Conservation (phyloP, 768 basidiomycete species). For the Leucosporidium creatinivorum region DNA sequence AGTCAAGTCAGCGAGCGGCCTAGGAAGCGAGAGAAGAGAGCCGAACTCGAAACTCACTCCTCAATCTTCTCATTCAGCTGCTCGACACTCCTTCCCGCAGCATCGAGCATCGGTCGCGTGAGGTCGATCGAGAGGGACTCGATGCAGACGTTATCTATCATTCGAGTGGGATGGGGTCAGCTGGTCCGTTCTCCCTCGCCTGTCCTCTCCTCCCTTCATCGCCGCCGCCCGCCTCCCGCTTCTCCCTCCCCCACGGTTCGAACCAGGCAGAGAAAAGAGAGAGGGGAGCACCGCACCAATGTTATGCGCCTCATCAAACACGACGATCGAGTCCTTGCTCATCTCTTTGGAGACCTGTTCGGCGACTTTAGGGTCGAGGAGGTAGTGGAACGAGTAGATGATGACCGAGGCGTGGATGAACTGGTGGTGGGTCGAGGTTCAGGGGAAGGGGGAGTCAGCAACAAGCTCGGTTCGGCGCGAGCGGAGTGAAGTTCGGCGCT, state of each 20-base stretch:
- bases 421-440: conserved; percentile 44
- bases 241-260: no score
- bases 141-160: conserved; percentile 93
- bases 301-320: conserved; percentile 99
- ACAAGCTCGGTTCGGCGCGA: no score
- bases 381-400: conserved; percentile 98
- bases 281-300: conserved; percentile 75
- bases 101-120: conserved; percentile 94
- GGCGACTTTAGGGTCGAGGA: conserved; percentile 96
- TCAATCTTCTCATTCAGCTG: conserved; percentile 87
- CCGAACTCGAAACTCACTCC: conserved; percentile 55
- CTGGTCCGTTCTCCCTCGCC: no score
- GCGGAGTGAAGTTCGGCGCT: no score
- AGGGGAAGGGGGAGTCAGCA: background rate
- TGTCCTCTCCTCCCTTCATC: no score
- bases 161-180: no score
- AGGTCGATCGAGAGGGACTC: conserved; percentile 96
- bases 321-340: conserved; percentile 95
- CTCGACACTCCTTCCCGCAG: conserved; percentile 76
- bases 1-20: background rate
- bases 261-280: conserved; percentile 8
- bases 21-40: background rate
- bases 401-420: conserved; percentile 92
- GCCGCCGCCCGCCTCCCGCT: no score
- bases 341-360: conserved; percentile 98